Base-by-base conservation (phyloP, 2,329 filamentous ascomycete genomes). In the Gnomoniopsis smithogilvyi region DNA sequence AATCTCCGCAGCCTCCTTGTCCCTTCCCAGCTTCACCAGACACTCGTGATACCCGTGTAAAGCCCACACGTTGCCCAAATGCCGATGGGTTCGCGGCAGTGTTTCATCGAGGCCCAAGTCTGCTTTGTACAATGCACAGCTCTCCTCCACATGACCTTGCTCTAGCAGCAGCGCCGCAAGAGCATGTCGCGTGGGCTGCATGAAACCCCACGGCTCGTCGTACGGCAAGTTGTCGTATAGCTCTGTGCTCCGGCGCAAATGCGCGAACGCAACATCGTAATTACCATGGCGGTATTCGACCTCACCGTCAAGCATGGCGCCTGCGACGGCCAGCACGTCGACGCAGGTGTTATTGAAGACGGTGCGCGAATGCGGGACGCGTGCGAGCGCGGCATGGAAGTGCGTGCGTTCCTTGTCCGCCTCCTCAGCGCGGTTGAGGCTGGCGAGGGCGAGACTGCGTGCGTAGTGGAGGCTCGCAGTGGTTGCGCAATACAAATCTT, bases 141-240 rank as follows among this genome's bases (percentile, higher is more conserved):
- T 86, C 51, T 87, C 76, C 24, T 81, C 76, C 0, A 82, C 73
- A n/a, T 74, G 74, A 0, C 81, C 84, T 66, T 89, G 87, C 67
- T 92, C 89, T 14, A 90, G 76, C 33, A 90, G 69, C 3, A 92
- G 74, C 0, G 88, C 89, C 1, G 85, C 88, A 53, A 87, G 87
- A 0, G 88, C 88, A 69, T 92, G 89, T 3, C 88, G 77, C 0
- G 84, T 82, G 0, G 89, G 89, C 67, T 90, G 86, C 88, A 92
- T 91, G 88, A 89, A 92, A 0, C 86, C 87, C 88, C 88, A 91
- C 0, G 89, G 89, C 68, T 92, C 89, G 51, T 88, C 86, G 62
- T 90, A 92, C 0, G 84, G 84, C 30, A 92, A 76, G 0, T 69
- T 72, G 65, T 90, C 87, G 62, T 90, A 86, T 2, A 82, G 76